phyloP scores from a whole-genome alignment of 805 yeast species.

The Yarrowia phangngaensis region DNA sequence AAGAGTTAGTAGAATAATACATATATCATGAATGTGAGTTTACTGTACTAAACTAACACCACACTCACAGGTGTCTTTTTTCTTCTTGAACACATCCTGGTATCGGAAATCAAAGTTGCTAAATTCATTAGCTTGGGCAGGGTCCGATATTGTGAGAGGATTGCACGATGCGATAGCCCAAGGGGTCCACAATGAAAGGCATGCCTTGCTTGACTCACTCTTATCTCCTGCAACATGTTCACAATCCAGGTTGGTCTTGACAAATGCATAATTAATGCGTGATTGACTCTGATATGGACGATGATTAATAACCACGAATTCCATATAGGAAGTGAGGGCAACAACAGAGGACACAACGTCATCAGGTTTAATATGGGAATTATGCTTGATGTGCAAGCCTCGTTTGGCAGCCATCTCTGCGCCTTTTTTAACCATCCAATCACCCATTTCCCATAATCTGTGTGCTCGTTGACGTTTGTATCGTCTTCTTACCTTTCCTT shows the following conservation, averaged over 20 bases:
- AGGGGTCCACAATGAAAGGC: slow-evolving; percentile 8
- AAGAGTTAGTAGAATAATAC: too few species aligned
- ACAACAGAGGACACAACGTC: slow-evolving; percentile 15
- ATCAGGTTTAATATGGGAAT: neutral
- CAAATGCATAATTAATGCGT: slow-evolving; percentile 5
- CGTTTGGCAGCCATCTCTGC: neutral
- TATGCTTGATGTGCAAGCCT: slow-evolving; percentile 6
- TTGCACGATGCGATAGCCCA: slow-evolving; percentile 10
- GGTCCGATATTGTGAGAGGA: neutral
- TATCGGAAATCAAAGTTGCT: slow-evolving; percentile 7
- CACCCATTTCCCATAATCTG: slow-evolving; percentile 17
- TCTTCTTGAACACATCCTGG: slow-evolving; percentile 16
- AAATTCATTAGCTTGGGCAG: slow-evolving; percentile 4
- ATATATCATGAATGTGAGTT: neutral
- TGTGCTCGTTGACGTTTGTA: slow-evolving; percentile 7
- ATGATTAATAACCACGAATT: slow-evolving; percentile 16
- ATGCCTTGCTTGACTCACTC: neutral
- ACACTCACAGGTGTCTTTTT: slow-evolving; percentile 11
- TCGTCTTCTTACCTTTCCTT: slow-evolving; percentile 1
- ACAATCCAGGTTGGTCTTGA: neutral
- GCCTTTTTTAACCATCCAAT: slow-evolving; percentile 14
- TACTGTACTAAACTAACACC: neutral
- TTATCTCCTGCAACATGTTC: slow-evolving; percentile 1
- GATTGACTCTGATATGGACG: slow-evolving; percentile 13
- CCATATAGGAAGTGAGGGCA: slow-evolving; percentile 8